These are phyloP conservation scores for Podospora tetraspora DNA, from an alignment of 495 filamentous ascomycete species.

Conservation along the genomic window DNA sequence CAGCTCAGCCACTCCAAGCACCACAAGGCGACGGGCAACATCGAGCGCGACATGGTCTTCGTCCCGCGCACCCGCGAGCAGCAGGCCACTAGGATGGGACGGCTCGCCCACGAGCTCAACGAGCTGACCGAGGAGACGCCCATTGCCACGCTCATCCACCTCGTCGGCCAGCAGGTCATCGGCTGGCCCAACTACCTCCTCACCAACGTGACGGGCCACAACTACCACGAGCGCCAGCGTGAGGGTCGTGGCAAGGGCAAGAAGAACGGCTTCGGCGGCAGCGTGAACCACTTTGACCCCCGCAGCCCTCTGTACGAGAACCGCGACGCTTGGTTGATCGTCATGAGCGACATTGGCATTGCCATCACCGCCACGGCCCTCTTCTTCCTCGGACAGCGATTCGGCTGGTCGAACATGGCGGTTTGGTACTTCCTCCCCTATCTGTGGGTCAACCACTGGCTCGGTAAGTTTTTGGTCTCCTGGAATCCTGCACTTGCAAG, in stretches of 20 bases:
- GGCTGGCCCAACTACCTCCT: slow-evolving; percentile 87
- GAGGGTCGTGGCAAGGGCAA: slow-evolving; percentile 91
- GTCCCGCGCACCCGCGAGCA: slow-evolving; percentile 77
- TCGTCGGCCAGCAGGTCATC: slow-evolving; percentile 77
- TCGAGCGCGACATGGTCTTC: slow-evolving; percentile 98
- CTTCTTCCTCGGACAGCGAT: slow-evolving; percentile 61
- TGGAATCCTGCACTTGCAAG: neutral
- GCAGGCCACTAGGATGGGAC: slow-evolving; percentile 65
- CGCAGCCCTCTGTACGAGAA: slow-evolving; percentile 84
- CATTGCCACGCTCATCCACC: slow-evolving; percentile 65
- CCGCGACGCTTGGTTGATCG: slow-evolving; percentile 76
- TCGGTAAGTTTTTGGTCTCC: slow-evolving; percentile 49
- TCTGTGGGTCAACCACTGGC: slow-evolving; percentile 98
- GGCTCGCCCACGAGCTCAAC: slow-evolving; percentile 66
- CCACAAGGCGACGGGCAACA: slow-evolving; percentile 92
- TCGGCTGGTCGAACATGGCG: slow-evolving; percentile 76
- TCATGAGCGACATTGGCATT: slow-evolving; percentile 78
- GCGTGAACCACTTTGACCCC: slow-evolving; percentile 94
- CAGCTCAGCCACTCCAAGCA: slow-evolving; percentile 91
- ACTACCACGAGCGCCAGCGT: slow-evolving; percentile 73
- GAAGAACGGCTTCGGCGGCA: slow-evolving; percentile 68
- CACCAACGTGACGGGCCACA: slow-evolving; percentile 89
- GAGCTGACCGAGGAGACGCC: slow-evolving; percentile 95
- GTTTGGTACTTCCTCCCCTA: slow-evolving; percentile 96
- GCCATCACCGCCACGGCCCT: slow-evolving; percentile 48